A percentile compares a stretch with the other conserved stretches of the same genome.
These are phyloP conservation scores for Microsporum canis DNA, from an alignment of 2,329 filamentous ascomycete species.

Conservation along the genomic window DNA sequence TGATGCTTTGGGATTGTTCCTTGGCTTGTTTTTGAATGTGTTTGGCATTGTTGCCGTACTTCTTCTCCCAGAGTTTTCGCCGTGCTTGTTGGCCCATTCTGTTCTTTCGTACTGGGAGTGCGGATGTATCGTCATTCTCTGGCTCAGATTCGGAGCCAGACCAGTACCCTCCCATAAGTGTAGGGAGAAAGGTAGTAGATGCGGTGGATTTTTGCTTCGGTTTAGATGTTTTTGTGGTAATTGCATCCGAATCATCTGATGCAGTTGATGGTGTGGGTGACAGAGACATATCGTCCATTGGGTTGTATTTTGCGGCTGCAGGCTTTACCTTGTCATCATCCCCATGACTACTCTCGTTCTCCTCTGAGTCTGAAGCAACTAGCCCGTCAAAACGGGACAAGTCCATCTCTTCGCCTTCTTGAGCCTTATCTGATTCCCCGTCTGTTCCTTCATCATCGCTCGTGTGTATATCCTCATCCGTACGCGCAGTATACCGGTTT, in stretches of 20 bases:
- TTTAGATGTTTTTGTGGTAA: conserved; percentile 11
- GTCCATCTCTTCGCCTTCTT: conserved; percentile 7
- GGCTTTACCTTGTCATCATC: conserved; percentile 12
- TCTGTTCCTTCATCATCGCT: not conserved
- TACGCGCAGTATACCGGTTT: not conserved
- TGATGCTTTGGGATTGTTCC: conserved; percentile 19
- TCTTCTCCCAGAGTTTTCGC: conserved; percentile 51
- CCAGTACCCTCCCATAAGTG: conserved; percentile 51
- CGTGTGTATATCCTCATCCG: conserved; percentile 1
- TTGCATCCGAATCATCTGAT: conserved; percentile 19
- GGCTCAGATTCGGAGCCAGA: conserved; percentile 49
- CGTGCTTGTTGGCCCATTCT: conserved; percentile 52
- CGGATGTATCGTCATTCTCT: conserved; percentile 35
- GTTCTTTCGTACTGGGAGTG: conserved; percentile 44
- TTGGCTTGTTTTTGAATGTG: conserved; percentile 40
- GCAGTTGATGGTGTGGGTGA: conserved; percentile 26
- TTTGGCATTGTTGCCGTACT: conserved; percentile 48
- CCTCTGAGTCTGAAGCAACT: conserved; percentile 22
- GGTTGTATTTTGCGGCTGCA: conserved; percentile 10
- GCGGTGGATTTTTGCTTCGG: conserved; percentile 19
- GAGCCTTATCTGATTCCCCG: not conserved
- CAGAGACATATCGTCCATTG: conserved; percentile 20
- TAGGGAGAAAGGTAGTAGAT: conserved; percentile 48
- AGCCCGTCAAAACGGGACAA: conserved; percentile 26
- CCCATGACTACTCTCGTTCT: conserved; percentile 4